phyloP scores from a whole-genome alignment of 495 filamentous ascomycete species.

The Xylaria curta region DNA sequence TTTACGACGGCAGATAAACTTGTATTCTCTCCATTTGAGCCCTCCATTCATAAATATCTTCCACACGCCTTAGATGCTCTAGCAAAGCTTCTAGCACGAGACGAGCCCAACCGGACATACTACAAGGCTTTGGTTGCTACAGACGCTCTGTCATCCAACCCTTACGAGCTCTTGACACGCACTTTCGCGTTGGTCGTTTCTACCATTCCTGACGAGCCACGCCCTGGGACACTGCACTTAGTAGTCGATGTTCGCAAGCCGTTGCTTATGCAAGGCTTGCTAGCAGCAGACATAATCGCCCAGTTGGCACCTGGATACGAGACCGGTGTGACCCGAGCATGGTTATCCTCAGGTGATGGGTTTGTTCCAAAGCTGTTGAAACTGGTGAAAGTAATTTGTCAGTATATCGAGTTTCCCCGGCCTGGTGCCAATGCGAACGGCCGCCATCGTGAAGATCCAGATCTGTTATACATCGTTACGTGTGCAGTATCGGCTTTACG shows the following conservation, averaged over 20 bases:
- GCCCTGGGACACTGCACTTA: slow-evolving; percentile 56
- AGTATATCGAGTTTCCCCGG: slow-evolving; percentile 54
- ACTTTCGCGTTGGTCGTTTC: slow-evolving; percentile 89
- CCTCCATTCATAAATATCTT: slow-evolving; percentile 82
- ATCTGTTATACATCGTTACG: slow-evolving; percentile 66
- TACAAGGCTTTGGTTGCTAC: slow-evolving; percentile 81
- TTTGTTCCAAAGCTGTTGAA: slow-evolving; percentile 80
- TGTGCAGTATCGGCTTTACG: slow-evolving; percentile 73
- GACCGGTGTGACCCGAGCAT: slow-evolving; percentile 71
- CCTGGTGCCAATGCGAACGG: slow-evolving; percentile 38
- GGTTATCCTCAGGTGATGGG: slow-evolving; percentile 85
- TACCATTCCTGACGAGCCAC: slow-evolving; percentile 67
- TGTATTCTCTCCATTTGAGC: slow-evolving; percentile 81
- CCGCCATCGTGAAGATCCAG: slow-evolving; percentile 50
- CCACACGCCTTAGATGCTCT: slow-evolving; percentile 87
- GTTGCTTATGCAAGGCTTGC: slow-evolving; percentile 85
- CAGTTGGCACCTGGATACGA: slow-evolving; percentile 76
- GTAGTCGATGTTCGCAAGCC: slow-evolving; percentile 83
- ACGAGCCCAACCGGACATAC: slow-evolving; percentile 87
- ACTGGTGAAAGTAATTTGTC: slow-evolving; percentile 72
- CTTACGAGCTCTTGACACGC: slow-evolving; percentile 84
- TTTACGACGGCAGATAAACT: slow-evolving; percentile 59
- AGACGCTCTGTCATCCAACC: slow-evolving; percentile 64
- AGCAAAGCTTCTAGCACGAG: slow-evolving; percentile 89
- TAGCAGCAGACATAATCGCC: slow-evolving; percentile 88